These are phyloP conservation scores for Talaromyces funiculosus DNA, from an alignment of 2,329 filamentous ascomycete species.

Conservation along the genomic window DNA sequence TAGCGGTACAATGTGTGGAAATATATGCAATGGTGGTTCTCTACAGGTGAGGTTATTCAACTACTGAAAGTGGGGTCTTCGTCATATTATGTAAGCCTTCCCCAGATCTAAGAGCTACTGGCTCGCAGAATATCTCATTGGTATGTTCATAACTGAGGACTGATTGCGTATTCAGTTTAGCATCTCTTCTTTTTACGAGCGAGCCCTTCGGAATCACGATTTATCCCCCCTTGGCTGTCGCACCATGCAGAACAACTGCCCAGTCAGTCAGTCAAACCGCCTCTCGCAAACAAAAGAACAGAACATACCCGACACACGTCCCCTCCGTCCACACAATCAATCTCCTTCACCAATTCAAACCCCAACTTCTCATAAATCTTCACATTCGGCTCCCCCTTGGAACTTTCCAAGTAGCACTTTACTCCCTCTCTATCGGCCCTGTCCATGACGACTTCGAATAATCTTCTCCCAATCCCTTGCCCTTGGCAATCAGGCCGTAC, in stretches of 20 bases:
- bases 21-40: neutral
- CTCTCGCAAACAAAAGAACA: neutral
- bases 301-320: constrained; percentile 46
- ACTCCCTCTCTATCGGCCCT: constrained; percentile 59
- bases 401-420: constrained; percentile 66
- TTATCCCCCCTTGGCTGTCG: constrained; percentile 14
- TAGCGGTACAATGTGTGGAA: neutral
- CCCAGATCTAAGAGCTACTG: neutral
- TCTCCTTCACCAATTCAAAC: constrained; percentile 59
- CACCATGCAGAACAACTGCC: constrained; percentile 16
- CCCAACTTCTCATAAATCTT: constrained; percentile 66
- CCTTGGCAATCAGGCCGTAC: constrained; percentile 62
- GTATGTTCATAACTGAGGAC: neutral
- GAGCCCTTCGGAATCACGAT: neutral
- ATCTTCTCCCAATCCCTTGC: constrained; percentile 57
- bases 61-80: neutral
- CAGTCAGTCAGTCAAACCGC: neutral
- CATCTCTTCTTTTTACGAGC: no score
- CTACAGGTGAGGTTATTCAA: neutral
- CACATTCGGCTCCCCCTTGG: constrained; percentile 62
- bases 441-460: constrained; percentile 60
- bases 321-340: constrained; percentile 61
- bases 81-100: neutral
- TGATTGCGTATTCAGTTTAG: neutral
- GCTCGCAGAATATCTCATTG: no score